Percentiles rank a stretch among this genome's conserved stretches.
These are phyloP conservation scores for Aphelidium insulamus DNA, from an alignment of 371 early-diverging fungal genomes.

Conservation along the genomic window DNA sequence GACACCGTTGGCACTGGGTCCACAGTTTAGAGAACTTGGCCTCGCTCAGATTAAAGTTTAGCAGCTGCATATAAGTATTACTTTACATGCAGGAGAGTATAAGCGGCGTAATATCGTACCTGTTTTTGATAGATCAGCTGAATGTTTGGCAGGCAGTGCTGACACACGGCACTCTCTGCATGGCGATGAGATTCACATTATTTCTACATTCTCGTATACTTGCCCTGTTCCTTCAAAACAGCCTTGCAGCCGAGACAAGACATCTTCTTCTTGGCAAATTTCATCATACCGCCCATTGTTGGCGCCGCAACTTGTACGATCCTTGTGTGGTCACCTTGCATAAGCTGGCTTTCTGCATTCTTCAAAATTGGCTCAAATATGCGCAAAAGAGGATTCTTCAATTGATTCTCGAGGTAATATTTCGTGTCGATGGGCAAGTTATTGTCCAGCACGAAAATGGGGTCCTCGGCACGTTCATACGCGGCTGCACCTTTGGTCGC, in stretches of 20 bases:
- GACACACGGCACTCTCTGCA: slow-evolving; percentile 50
- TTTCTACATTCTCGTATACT: slow-evolving; percentile 3
- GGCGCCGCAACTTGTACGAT: slow-evolving; percentile 68
- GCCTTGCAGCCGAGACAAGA: slow-evolving; percentile 91
- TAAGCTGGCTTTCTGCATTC: slow-evolving; percentile 44
- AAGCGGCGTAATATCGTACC: slow-evolving; percentile 6
- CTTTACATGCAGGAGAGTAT: slow-evolving; percentile 1
- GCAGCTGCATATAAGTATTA: slow-evolving; percentile 10
- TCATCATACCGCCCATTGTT: slow-evolving; percentile 73
- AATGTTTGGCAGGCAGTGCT: slow-evolving; percentile 44
- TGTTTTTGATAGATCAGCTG: slow-evolving; percentile 56
- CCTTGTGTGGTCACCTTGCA: slow-evolving; percentile 80
- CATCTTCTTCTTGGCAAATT: slow-evolving; percentile 72
- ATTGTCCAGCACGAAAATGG: slow-evolving; percentile 95
- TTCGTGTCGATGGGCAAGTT: slow-evolving; percentile 97
- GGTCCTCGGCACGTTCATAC: slow-evolving; percentile 98
- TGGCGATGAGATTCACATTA: not conserved
- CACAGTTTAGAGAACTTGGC: slow-evolving; percentile 70
- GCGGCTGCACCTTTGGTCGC: slow-evolving; percentile 74
- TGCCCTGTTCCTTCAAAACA: slow-evolving; percentile 51
- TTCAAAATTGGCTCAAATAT: slow-evolving; percentile 97
- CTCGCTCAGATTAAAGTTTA: slow-evolving; percentile 44
- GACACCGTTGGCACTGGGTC: slow-evolving; percentile 99
- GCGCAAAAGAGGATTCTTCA: slow-evolving; percentile 86
- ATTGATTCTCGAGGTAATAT: slow-evolving; percentile 97